phyloP scores from a whole-genome alignment of 1,284 basidiomycete genomes.

The Cryptococcus deneoformans region DNA sequence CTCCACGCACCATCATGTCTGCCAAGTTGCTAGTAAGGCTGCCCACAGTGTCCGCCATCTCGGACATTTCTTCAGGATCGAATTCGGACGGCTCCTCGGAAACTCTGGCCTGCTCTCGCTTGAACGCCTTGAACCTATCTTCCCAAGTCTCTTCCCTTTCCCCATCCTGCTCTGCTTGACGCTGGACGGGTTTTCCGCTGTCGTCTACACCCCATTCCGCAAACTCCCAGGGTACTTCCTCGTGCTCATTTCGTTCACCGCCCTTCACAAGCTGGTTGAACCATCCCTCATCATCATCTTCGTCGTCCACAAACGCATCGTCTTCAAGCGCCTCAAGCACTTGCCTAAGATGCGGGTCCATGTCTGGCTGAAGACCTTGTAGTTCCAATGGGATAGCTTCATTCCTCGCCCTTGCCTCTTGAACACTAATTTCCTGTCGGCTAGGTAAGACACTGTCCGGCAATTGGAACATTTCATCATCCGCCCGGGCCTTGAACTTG shows the following conservation, averaged over 20 bases:
- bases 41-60: slow-evolving; percentile 76
- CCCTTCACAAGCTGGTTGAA: slow-evolving; percentile 41
- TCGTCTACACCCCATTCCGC: slow-evolving; percentile 57
- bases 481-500: slow-evolving; percentile 38
- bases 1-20: slow-evolving; percentile 62
- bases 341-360: slow-evolving; percentile 95
- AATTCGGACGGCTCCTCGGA: slow-evolving; percentile 7
- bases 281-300: slow-evolving; percentile 53
- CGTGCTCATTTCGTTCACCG: slow-evolving; percentile 58
- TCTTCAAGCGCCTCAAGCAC: slow-evolving; percentile 93
- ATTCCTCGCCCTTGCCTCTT: slow-evolving; percentile 62
- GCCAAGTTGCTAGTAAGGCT: slow-evolving; percentile 63
- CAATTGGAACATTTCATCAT: slow-evolving; percentile 50
- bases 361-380: slow-evolving; percentile 88
- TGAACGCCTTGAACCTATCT: slow-evolving; percentile 72
- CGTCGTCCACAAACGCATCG: slow-evolving; percentile 84
- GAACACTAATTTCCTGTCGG: slow-evolving; percentile 65
- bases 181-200: slow-evolving; percentile 4
- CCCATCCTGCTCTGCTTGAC: slow-evolving; percentile 30
- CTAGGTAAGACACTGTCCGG: slow-evolving; percentile 73
- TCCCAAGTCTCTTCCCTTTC: slow-evolving; percentile 60
- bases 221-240: slow-evolving; percentile 62
- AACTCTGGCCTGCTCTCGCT: slow-evolving; percentile 39
- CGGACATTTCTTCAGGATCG: slow-evolving; percentile 56
- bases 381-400: slow-evolving; percentile 71